Percentiles rank a stretch among this genome's conserved stretches.
Evolutionary conservation across 768 basidiomycete species (phyloP).

Genomic region (Mycena crocata): DNA sequence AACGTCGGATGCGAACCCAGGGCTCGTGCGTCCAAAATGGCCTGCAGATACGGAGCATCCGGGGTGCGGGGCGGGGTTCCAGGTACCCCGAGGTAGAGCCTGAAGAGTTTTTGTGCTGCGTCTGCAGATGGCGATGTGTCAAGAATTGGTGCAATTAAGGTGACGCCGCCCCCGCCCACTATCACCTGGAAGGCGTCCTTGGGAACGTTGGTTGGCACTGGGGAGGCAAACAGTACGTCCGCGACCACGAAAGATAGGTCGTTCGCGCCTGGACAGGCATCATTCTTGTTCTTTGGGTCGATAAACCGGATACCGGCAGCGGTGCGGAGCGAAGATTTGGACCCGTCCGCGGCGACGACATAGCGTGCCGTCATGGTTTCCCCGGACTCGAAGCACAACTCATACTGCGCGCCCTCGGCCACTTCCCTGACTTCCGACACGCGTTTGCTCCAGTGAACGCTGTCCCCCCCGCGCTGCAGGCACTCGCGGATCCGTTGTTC

Average conservation of each 20-base stretch:
- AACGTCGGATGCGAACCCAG: constrained; percentile 17
- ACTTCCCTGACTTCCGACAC: constrained; percentile 43
- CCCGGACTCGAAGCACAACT: constrained; percentile 54
- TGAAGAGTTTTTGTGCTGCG: background rate
- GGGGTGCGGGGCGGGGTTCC: constrained; percentile 18
- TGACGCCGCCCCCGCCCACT: constrained; percentile 20
- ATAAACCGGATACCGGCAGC: constrained; percentile 22
- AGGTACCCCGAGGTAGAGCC: constrained; percentile 27
- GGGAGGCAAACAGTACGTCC: constrained; percentile 8
- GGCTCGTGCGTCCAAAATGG: constrained; percentile 19
- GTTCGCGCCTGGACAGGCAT: constrained; percentile 3
- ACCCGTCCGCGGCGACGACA: constrained; percentile 32
- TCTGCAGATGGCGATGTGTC: background rate
- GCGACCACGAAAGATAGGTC: constrained; percentile 22
- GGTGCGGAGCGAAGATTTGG: constrained; percentile 46
- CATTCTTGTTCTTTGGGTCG: constrained; percentile 11
- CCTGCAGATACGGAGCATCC: constrained; percentile 22
- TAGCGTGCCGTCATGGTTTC: constrained; percentile 50
- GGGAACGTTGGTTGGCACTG: constrained; percentile 7
- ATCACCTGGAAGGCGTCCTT: constrained; percentile 13
- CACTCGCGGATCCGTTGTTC: constrained; percentile 49
- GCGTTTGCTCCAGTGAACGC: constrained; percentile 45
- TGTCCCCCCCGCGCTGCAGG: constrained; percentile 42
- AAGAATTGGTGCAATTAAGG: constrained; percentile 21
- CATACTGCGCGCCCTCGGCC: constrained; percentile 37